Evolutionary conservation across 768 basidiomycete species (phyloP), one percentile per base, ranked within the genome.

Genomic region (Peribolospora baueri): DNA sequence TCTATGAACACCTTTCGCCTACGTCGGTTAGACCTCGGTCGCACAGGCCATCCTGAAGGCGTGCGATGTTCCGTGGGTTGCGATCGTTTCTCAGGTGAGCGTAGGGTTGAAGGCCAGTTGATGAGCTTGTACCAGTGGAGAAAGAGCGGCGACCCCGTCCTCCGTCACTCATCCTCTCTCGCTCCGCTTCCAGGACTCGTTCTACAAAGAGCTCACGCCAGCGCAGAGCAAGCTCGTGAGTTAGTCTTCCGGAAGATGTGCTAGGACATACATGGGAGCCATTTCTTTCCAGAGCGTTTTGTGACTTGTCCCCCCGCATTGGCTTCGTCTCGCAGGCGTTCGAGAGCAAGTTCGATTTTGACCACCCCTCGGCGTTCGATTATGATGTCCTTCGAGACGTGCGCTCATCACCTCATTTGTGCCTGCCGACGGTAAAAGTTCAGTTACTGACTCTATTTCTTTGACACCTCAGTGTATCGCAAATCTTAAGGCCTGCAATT

Each of bases 291-390:
- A 14, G 9, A 7, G 8, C 47, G 11, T 11, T 43, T 9, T 40
- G 25, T 40, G 40, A 46, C 42, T 56, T 65, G 3, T 59, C 60
- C 25, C 61, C 46, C 49, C 58, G 43, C 14, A 42, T 37, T 50
- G 6, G 39, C 11, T 52, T 8, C 14, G 54, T 45, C 25, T 9
- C 37, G 36, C 13, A 47, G 38, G 8, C 46, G n/a, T 37, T 48
- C 46, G 14, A 46, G 25, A 57, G 42, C 45, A 69, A 76, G 52
- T 74, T 80, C 57, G 85, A 90, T 63, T 82, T 90, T 59, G 91
- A 98, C 63, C 84, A 88, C 61, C 91, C 91, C 8, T 78, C 84
- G 67, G 80, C 88, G 3, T 81, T 97, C 51, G 91, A 98, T 67
- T 82, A 87, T 75, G 75, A 78, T 2, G 69, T 85, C 65, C 88